Conservation (phyloP, 352 stramenopile genomes). For the Phytophthora podocarpi region DNA sequence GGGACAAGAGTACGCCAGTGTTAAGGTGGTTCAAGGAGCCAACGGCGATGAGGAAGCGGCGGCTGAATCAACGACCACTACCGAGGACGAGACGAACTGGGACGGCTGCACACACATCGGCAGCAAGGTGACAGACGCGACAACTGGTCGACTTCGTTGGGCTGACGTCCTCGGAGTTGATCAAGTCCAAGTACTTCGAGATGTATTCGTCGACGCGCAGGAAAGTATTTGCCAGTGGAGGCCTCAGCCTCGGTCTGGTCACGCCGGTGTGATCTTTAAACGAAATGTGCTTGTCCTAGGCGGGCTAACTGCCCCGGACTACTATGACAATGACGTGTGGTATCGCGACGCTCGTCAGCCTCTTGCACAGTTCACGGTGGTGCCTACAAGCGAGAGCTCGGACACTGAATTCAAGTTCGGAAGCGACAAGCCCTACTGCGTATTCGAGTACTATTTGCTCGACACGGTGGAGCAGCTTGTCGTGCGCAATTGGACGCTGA, state of each 20-base stretch:
- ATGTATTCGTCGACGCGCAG: constrained; percentile 71
- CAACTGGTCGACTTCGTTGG: constrained; percentile 56
- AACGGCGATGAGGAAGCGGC: constrained; percentile 18
- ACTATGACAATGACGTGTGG: constrained; percentile 89
- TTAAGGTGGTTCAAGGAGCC: constrained; percentile 42
- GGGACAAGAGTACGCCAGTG: constrained; percentile 50
- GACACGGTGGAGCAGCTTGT: constrained; percentile 87
- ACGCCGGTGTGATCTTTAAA: constrained; percentile 76
- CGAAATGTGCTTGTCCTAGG: constrained; percentile 78
- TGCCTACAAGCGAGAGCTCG: constrained; percentile 54
- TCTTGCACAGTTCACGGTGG: constrained; percentile 54
- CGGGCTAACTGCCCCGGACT: constrained; percentile 62
- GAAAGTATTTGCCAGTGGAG: constrained; percentile 70
- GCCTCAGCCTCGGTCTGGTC: constrained; percentile 62
- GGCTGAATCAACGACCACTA: constrained; percentile 10
- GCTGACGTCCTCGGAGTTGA: constrained; percentile 66
- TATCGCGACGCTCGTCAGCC: constrained; percentile 69
- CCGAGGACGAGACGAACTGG: constrained; percentile 41
- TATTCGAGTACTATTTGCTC: constrained; percentile 94
- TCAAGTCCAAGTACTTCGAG: constrained; percentile 63
- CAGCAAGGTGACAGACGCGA: constrained; percentile 39
- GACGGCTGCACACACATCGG: constrained; percentile 68
- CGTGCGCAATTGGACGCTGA: constrained; percentile 75
- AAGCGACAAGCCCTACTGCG: constrained; percentile 85
- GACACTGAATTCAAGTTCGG: constrained; percentile 89